Conservation (phyloP, 129 eudicot species). For the Arctium minus region DNA sequence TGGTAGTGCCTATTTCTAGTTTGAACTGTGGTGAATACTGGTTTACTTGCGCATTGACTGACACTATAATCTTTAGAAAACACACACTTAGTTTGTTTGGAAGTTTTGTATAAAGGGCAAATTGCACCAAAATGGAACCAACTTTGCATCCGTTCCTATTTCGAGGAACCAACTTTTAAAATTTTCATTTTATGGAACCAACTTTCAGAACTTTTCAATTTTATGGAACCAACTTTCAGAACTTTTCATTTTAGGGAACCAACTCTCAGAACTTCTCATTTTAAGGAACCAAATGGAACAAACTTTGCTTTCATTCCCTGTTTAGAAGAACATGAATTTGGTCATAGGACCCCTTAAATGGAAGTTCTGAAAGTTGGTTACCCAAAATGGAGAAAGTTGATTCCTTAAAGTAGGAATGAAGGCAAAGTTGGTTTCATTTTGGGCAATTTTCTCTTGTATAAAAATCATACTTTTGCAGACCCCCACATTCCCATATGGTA, state of each 20-base stretch:
- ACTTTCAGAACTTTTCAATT: no score
- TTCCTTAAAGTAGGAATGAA: neutral
- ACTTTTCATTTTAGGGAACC: neutral
- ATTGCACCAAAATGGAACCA: neutral
- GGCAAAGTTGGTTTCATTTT: neutral
- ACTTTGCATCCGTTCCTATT: neutral
- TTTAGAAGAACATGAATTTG: neutral
- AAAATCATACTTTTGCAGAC: neutral
- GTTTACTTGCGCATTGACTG: constrained; percentile 6
- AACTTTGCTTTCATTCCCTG: neutral
- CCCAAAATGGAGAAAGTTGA: neutral
- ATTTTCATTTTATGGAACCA: neutral
- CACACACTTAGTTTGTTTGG: neutral
- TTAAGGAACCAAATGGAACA: neutral
- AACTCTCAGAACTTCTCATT: no score
- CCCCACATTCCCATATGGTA: neutral
- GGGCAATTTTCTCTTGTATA: neutral
- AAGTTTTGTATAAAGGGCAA: neutral
- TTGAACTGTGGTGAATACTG: neutral
- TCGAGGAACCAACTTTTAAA: neutral
- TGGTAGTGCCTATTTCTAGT: neutral
- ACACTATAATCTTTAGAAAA: neutral
- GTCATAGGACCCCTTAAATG: neutral
- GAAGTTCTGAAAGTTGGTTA: neutral
- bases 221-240: neutral